Evolutionary conservation across 805 yeast species (phyloP).

Genomic region (Lipomyces sp.): DNA sequence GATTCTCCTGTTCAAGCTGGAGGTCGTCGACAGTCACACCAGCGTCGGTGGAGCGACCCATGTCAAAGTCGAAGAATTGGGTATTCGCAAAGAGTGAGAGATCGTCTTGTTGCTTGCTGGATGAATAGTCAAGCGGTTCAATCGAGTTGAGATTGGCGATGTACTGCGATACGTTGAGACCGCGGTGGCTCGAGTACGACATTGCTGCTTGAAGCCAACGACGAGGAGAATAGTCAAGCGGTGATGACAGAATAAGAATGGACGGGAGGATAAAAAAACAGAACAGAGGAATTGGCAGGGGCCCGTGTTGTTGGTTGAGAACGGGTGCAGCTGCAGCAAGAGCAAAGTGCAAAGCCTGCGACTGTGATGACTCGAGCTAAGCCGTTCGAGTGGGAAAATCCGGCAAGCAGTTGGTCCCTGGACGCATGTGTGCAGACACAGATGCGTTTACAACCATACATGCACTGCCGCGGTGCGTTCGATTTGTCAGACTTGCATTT

Average conservation of each 20-base stretch:
- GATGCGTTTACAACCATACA: no score
- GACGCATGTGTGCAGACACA: no score
- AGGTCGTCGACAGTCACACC: slow-evolving; percentile 47
- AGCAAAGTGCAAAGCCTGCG: background rate
- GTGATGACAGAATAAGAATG: background rate
- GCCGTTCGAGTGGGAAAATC: no score
- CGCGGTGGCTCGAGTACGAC: slow-evolving; percentile 38
- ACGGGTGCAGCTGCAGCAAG: background rate
- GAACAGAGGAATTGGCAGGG: slow-evolving; percentile 1
- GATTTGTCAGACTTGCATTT: no score
- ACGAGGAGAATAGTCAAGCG: background rate
- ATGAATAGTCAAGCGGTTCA: slow-evolving; percentile 41
- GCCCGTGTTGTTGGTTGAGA: background rate
- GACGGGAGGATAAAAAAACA: background rate
- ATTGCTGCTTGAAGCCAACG: slow-evolving; percentile 22
- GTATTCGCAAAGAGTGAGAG: slow-evolving; percentile 51
- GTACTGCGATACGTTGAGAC: slow-evolving; percentile 44
- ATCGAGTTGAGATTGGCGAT: slow-evolving; percentile 44
- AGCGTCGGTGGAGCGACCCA: slow-evolving; percentile 51
- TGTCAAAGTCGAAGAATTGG: slow-evolving; percentile 52
- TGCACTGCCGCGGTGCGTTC: no score
- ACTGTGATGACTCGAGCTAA: no score
- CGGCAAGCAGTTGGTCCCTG: no score
- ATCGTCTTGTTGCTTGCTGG: slow-evolving; percentile 44
- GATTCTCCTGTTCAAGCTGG: slow-evolving; percentile 5